Evolutionary conservation across 2,329 filamentous ascomycete genomes (phyloP), one percentile per base, ranked within the genome.

Genomic region (Cladosporium sp.): DNA sequence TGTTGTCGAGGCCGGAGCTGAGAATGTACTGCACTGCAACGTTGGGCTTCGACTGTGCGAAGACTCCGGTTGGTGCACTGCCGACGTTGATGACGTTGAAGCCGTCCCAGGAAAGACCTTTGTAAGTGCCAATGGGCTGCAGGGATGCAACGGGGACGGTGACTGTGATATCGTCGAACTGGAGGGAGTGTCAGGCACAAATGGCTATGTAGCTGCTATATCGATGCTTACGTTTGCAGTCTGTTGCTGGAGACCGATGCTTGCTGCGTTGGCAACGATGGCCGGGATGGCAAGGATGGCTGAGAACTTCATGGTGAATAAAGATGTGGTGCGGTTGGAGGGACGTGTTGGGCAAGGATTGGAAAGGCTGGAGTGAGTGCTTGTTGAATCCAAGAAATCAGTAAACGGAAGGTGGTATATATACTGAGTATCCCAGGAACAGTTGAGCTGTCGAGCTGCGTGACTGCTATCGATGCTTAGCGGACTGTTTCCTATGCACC

Each of bases 51-150:
- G 4, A 19, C 19, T 55, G 51, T 7, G 40, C 37, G 11, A 38
- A 15, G 5, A 55, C 51, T 12, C 51, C 51, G 22, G 36, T 34
- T 15, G 38, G 51, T 2, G 51, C 51, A 20, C n/a, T 17, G 15
- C 11, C 25, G 20, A 43, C 38, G n/a, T 55, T 37, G 40, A 55
- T 55, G 37, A 55, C 51, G 9, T 55, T 55, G 51, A 55, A 55
- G 17, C 38, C 28, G 9, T 55, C 51, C 51, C 51, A 55, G 2
- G 15, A 9, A 37, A 55, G 51, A 11, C 28, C 51, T 20, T 42
- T 42, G 51, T 55, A 55, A 37, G 22, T 34, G 22, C 51, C 51
- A 15, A 55, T 55, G 38, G 51, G 38, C 12, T 55, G 51, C 19
- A 43, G n/a, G 7, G 51, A 40, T n/a, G 30, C 20, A 20, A 20